Conservation (phyloP, 768 basidiomycete species). For the Amylocystis lapponica region DNA sequence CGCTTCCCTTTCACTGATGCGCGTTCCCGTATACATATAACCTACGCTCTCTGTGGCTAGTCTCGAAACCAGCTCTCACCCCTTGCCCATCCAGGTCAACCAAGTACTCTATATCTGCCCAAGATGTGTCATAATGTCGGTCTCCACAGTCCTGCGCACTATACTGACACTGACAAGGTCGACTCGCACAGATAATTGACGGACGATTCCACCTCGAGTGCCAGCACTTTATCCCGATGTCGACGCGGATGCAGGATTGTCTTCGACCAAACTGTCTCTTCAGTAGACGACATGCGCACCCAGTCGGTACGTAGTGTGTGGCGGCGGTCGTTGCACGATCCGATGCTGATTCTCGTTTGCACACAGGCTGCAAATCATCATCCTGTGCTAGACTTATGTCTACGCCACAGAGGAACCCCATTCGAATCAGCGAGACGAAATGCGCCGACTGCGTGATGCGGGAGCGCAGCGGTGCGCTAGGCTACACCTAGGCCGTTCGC, state of each 20-base stretch:
- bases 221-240: constrained; percentile 69
- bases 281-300: constrained; percentile 58
- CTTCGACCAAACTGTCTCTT: constrained; percentile 60
- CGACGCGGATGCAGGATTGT: constrained; percentile 65
- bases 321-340: constrained; percentile 2
- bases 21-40: constrained; percentile 14
- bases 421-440: constrained; percentile 55
- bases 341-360: background rate
- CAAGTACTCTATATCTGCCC: constrained; percentile 15
- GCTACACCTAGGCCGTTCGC: constrained; percentile 10
- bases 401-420: constrained; percentile 63
- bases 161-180: constrained; percentile 2
- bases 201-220: constrained; percentile 68
- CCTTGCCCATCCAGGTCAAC: constrained; percentile 14
- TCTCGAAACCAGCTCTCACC: constrained; percentile 10
- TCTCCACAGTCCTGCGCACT: constrained; percentile 6
- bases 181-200: constrained; percentile 58
- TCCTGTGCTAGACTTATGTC: constrained; percentile 62
- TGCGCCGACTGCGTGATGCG: constrained; percentile 33
- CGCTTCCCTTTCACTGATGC: constrained; percentile 21
- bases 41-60: constrained; percentile 2
- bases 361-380: constrained; percentile 42
- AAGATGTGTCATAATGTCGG: constrained; percentile 74
- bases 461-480: constrained; percentile 19
- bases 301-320: constrained; percentile 36